Percentiles rank a stretch among this genome's conserved stretches.
Evolutionary conservation across 2,329 filamentous ascomycete species (phyloP).

Genomic region (Arthrocladium fulminans): DNA sequence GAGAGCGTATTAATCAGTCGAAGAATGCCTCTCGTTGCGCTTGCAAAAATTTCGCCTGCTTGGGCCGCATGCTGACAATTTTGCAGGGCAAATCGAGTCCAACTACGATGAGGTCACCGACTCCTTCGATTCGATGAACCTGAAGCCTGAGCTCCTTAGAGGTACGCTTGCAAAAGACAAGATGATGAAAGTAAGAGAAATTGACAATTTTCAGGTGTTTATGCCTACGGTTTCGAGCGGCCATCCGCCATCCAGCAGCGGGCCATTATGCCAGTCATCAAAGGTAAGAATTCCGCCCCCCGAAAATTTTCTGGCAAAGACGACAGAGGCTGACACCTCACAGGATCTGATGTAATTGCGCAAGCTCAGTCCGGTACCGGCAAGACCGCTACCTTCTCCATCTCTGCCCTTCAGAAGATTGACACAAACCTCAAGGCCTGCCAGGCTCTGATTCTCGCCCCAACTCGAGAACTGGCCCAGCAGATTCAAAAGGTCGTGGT

Average conservation of each 20-base stretch:
- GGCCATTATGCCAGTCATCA: conserved; percentile 99
- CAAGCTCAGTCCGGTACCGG: conserved; percentile 99
- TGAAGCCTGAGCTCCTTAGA: conserved; percentile 94
- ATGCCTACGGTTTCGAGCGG: conserved; percentile 99
- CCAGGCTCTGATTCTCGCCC: conserved; percentile 96
- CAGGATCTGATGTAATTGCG: conserved; percentile 96
- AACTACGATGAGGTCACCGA: conserved; percentile 99
- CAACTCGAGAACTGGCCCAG: conserved; percentile 95
- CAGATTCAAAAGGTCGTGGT: conserved; percentile 99
- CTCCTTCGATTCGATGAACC: conserved; percentile 96
- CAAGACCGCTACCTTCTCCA: conserved; percentile 99
- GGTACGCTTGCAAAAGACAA: conserved; percentile 48
- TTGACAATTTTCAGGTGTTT: conserved; percentile 57
- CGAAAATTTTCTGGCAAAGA: conserved; percentile 11
- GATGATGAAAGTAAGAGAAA: conserved; percentile 13
- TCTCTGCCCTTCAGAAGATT: conserved; percentile 98
- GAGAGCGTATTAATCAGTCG: neutral
- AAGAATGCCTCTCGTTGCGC: no score
- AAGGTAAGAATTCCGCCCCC: conserved; percentile 57
- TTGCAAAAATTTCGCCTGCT: conserved; percentile 4
- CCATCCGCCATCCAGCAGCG: conserved; percentile 99
- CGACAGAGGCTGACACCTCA: conserved; percentile 18
- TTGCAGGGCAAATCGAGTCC: conserved; percentile 92
- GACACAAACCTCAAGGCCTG: conserved; percentile 89
- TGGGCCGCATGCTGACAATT: conserved; percentile 10